A percentile compares a stretch with the other conserved stretches of the same genome.
These are phyloP conservation scores for Dothidotthia symphoricarpi DNA, from an alignment of 2,329 filamentous ascomycete genomes.

Conservation along the genomic window DNA sequence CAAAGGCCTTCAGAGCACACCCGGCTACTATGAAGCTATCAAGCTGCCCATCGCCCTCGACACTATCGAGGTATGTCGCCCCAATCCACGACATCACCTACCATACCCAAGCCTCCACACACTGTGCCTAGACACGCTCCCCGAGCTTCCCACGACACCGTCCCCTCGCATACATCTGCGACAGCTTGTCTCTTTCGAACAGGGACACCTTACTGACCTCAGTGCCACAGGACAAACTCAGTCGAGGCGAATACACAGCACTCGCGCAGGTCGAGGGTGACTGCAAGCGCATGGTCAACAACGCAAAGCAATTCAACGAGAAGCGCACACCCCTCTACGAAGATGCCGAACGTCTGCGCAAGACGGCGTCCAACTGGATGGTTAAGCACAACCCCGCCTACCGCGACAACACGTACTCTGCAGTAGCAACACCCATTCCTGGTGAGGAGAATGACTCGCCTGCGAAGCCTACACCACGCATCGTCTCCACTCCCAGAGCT, in stretches of 20 bases:
- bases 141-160: no score
- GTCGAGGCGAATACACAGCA: conserved; percentile 64
- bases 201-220: conserved; percentile 16
- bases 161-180: no score
- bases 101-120: conserved; percentile 1
- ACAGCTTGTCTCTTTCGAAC: no score
- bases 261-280: conserved; percentile 78
- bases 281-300: conserved; percentile 82
- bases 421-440: conserved; percentile 71
- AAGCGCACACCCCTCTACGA: conserved; percentile 71
- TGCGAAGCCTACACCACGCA: conserved; percentile 29
- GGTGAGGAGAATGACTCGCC: conserved; percentile 47
- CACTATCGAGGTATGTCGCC: conserved; percentile 61
- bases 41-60: conserved; percentile 76
- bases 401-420: conserved; percentile 62
- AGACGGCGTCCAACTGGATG: conserved; percentile 86
- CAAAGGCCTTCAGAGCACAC: conserved; percentile 15
- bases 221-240: conserved; percentile 58
- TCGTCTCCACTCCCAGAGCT: conserved; percentile 26
- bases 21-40: conserved; percentile 75
- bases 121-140: no score
- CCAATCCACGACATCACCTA: background rate
- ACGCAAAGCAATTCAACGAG: conserved; percentile 81
- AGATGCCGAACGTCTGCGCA: conserved; percentile 82
- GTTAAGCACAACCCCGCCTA: conserved; percentile 83